Evolutionary conservation across 106 monocot species (phyloP), one percentile per base, ranked within the genome.

Genomic region (Platanthera zijinensis): DNA sequence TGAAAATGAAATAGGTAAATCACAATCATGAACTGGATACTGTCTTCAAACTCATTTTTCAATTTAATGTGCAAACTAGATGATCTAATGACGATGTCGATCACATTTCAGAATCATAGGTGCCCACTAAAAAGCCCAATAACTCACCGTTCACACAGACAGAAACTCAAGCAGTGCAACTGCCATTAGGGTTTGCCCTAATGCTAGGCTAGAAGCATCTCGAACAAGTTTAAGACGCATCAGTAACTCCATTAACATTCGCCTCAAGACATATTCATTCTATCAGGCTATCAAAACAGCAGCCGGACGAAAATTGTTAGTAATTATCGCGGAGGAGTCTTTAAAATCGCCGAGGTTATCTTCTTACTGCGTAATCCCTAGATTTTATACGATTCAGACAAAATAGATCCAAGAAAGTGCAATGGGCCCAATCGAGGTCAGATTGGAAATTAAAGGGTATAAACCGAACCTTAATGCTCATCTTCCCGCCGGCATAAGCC

Each of bases 401-500:
- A 25, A 25, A 25, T 25, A 25, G 25, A 25, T 0, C 25, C 25
- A 25, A 25, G 25, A 25, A 25, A 25, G 25, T 25, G 25, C 25
- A 25, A 25, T 25, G 25, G 39, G 1, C 39, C 0, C 39, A 39
- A 39, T 39, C 39, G 39, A 39, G 39, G 39, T 39, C 39, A 39
- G 21, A 30, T 56, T 5, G 11, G 17, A 53, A 49, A 48, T 14
- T 48, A 45, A 47, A 39, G 45, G 12, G 5, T 10, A 9, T 47
- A 7, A 48, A 47, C n/a, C 78, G 5, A 51, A 99, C 99, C 92
- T 94, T 99, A 8, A 99, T 85, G 53, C 88, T 82, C 74, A 94
- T 85, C 84, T 84, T 85, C 15, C 99, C 99, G 73, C 84, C 94
- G 25, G 61, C 25, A 81, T 94, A 99, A 8, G 84, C 91, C 80